Percentiles rank a stretch among this genome's conserved stretches.
phyloP scores from a whole-genome alignment of 371 early-diverging fungal genomes.

The Mucor plumbeus region DNA sequence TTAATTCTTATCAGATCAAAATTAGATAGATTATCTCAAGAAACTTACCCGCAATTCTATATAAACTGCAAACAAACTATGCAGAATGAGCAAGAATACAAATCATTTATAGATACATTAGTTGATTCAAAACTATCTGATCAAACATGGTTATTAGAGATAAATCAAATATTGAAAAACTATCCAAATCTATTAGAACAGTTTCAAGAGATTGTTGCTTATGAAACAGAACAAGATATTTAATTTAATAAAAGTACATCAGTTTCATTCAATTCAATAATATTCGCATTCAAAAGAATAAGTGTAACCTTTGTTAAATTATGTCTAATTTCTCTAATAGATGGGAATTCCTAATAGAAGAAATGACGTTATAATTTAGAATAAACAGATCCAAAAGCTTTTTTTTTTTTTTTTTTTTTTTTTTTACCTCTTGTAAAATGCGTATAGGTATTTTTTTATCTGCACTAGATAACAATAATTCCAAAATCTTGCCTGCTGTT shows the following conservation, averaged over 20 bases:
- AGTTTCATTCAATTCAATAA: conserved; percentile 7
- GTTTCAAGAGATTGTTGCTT: conserved; percentile 62
- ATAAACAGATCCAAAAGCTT: not conserved
- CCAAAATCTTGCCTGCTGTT: conserved; percentile 7
- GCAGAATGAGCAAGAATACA: conserved; percentile 19
- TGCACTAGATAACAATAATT: not conserved
- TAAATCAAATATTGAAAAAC: conserved; percentile 46
- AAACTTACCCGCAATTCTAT: conserved; percentile 64
- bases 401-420: no score
- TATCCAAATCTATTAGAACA: conserved; percentile 56
- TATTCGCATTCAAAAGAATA: not conserved
- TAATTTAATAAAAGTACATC: conserved; percentile 8
- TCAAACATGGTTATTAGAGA: conserved; percentile 50
- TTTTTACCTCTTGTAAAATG: not conserved
- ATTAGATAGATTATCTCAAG: conserved; percentile 41
- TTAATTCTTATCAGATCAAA: conserved; percentile 47
- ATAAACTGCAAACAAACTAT: conserved; percentile 45
- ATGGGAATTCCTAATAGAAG: conserved; percentile 8
- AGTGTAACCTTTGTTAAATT: not conserved
- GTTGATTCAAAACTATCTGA: conserved; percentile 32
- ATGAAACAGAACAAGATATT: conserved; percentile 53
- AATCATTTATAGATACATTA: conserved; percentile 27
- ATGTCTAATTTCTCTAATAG: conserved; percentile 7
- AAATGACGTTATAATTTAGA: conserved; percentile 3
- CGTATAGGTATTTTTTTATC: not conserved